Conservation (phyloP, 805 yeast genomes). For the Wickerhamomyces kurtzmanii region DNA sequence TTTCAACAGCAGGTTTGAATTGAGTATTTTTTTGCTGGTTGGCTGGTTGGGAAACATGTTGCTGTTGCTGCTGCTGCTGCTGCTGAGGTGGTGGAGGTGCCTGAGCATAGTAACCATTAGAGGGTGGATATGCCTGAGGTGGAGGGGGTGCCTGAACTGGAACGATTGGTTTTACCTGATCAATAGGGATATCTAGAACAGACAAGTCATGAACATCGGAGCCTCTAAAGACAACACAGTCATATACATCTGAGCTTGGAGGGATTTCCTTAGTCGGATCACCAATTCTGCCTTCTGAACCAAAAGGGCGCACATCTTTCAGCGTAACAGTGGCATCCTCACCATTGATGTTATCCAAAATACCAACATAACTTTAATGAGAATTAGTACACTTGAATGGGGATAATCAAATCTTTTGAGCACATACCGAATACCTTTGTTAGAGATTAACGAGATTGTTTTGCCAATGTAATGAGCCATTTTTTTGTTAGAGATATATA, state of each 20-base stretch:
- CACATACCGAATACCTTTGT: conserved; percentile 55
- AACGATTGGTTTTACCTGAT: conserved; percentile 48
- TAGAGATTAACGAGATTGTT: conserved; percentile 72
- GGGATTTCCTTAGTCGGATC: conserved; percentile 65
- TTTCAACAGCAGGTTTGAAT: conserved; percentile 5
- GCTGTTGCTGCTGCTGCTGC: conserved; percentile 8
- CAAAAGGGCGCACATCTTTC: conserved; percentile 69
- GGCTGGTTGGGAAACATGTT: conserved; percentile 5
- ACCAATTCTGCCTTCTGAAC: conserved; percentile 82
- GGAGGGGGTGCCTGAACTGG: conserved; percentile 16
- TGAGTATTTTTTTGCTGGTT: conserved; percentile 4
- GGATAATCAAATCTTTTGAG: conserved; percentile 13
- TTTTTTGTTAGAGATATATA: background rate
- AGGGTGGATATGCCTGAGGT: conserved; percentile 6
- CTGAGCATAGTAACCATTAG: conserved; percentile 2
- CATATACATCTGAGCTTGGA: conserved; percentile 60
- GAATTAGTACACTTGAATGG: conserved; percentile 15
- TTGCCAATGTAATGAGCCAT: conserved; percentile 95
- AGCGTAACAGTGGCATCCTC: conserved; percentile 86
- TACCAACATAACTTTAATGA: conserved; percentile 75
- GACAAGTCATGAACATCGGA: conserved; percentile 84
- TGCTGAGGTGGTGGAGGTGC: conserved; percentile 4
- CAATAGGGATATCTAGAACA: conserved; percentile 66
- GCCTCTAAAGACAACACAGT: conserved; percentile 79
- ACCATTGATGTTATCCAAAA: conserved; percentile 80